Conservation (phyloP, 2,329 filamentous ascomycete species). For the Aureobasidium sp. region DNA sequence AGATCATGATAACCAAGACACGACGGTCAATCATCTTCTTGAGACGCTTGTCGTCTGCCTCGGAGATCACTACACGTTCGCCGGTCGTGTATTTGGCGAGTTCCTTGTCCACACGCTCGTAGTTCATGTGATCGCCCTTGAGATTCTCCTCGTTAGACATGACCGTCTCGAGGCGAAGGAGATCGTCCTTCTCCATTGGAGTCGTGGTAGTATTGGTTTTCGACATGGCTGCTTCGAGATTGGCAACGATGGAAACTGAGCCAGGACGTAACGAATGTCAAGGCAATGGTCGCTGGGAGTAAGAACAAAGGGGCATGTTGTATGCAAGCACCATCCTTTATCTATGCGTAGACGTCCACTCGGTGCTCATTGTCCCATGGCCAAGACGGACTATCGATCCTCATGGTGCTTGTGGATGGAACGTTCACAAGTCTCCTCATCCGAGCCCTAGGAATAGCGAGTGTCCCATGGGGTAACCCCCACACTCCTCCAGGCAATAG, state of each 20-base stretch:
- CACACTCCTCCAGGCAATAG: background rate
- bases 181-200: constrained; percentile 14
- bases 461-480: constrained; percentile 8
- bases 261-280: background rate
- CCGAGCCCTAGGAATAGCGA: background rate
- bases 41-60: constrained; percentile 52
- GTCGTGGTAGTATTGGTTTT: background rate
- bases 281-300: background rate
- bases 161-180: constrained; percentile 42
- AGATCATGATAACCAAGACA: constrained; percentile 61
- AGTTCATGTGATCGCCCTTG: constrained; percentile 47
- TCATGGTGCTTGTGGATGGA: background rate
- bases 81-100: constrained; percentile 59
- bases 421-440: background rate
- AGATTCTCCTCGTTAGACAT: constrained; percentile 34
- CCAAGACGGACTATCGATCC: background rate
- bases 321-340: background rate
- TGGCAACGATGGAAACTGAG: background rate
- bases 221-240: background rate
- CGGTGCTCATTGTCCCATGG: constrained; percentile 1
- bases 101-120: constrained; percentile 57
- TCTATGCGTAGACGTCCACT: background rate
- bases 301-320: background rate
- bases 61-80: constrained; percentile 47
- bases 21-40: constrained; percentile 58